Evolutionary conservation across 2,329 filamentous ascomycete genomes (phyloP).

Genomic region (Sporothrix dimorphospora): DNA sequence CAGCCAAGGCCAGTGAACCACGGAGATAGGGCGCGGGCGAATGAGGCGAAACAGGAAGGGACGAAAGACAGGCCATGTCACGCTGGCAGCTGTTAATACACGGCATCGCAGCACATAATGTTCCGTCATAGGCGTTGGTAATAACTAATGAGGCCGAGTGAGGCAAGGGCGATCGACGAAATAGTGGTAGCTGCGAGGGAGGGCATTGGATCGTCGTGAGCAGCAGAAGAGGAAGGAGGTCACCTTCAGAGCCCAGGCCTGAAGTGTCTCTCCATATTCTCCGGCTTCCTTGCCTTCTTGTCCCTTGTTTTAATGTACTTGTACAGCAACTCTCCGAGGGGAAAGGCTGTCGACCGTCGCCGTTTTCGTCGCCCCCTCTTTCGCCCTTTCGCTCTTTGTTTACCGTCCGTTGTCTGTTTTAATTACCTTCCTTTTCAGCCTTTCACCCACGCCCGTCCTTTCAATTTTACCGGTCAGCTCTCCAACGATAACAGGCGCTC

Average conservation of each 20-base stretch:
- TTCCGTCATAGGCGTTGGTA: neutral
- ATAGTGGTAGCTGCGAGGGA: slow-evolving; percentile 3
- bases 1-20: neutral
- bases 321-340: neutral
- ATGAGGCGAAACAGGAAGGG: slow-evolving; percentile 10
- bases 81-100: neutral
- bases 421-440: slow-evolving; percentile 20
- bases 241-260: neutral
- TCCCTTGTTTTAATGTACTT: neutral
- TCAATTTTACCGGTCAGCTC: slow-evolving; percentile 8
- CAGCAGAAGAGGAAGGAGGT: neutral
- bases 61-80: slow-evolving; percentile 2
- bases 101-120: neutral
- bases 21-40: slow-evolving; percentile 10
- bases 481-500: slow-evolving; percentile 6
- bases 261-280: neutral
- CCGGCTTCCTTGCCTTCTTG: neutral
- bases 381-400: slow-evolving; percentile 11
- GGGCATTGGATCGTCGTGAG: neutral
- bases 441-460: slow-evolving; percentile 12
- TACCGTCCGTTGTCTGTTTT: slow-evolving; percentile 1
- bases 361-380: neutral
- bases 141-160: slow-evolving; percentile 3
- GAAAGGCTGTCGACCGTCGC: neutral
- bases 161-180: slow-evolving; percentile 14